Evolutionary conservation across 2,329 filamentous ascomycete species (phyloP), one percentile per base, ranked within the genome.

Genomic region (Stagonosporopsis cucurbitacearum): DNA sequence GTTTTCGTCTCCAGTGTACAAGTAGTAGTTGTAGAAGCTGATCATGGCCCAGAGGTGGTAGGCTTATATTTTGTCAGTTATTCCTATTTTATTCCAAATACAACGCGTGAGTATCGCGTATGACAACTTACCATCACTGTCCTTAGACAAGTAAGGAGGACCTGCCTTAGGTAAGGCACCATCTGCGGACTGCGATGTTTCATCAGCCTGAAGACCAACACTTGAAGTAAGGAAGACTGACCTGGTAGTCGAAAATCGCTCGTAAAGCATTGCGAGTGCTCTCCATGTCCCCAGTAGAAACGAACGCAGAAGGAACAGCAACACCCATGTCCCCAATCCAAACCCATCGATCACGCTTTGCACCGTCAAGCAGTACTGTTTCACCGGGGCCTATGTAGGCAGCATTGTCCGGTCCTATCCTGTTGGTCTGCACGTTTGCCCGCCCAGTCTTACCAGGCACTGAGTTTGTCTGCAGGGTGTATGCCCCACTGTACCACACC

Each of bases 1-100:
- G 0, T 66, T 69, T 4, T 78, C 71, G 51, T 87, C 82, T 22
- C 81, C 81, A 0, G 82, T 82, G 60, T 80, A 86, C 2, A 86
- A 74, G 40, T 84, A 77, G 61, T 86, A 86, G 47, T 85, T 84
- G 66, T 84, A 83, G 6, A 81, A 82, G 2, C 83, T 83, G 39
- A 87, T 82, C 69, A 87, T 78, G 1, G 80, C 81, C 73, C 82
- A 83, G 65, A 85, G 78, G 48, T 75, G 71, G 44, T 75, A 75
- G 1, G 72, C 44, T 54, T 4, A 28, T 17, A 12, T 3, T 12
- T 3, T 15, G 3, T 52, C 12, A 37, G 44, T n/a, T 7, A 26
- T 13, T 2, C 7, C 23, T 6, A 3, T 4, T 30, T 30, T 3
- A 12, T 30, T 30, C 28, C 28, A 12, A 8, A 11, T 12, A 8